Conservation (phyloP, 495 filamentous ascomycete genomes). For the Penicillium alfredii region DNA sequence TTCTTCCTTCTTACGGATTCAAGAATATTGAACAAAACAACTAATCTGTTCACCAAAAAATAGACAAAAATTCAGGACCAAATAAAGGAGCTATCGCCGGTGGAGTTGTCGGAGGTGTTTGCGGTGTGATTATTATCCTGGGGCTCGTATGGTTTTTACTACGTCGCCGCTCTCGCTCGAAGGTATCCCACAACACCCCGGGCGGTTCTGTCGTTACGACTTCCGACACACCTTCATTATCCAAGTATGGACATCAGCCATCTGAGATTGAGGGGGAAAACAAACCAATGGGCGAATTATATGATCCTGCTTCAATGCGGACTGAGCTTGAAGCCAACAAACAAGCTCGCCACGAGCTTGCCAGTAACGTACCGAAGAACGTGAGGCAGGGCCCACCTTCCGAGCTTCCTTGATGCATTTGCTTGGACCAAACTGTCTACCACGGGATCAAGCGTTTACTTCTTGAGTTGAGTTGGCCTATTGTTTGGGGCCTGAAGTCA, state of each 20-base stretch:
- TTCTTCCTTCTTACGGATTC: too few species aligned
- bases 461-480: too few species aligned
- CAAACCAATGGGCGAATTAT: not conserved
- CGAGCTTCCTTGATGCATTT: conserved; percentile 1
- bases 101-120: conserved; percentile 1
- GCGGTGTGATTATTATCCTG: not conserved
- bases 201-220: not conserved
- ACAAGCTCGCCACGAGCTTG: not conserved
- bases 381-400: not conserved
- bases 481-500: too few species aligned
- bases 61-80: too few species aligned
- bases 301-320: not conserved
- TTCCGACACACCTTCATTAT: not conserved
- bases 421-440: too few species aligned
- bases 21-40: too few species aligned
- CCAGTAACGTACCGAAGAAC: not conserved
- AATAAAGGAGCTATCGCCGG: conserved; percentile 1
- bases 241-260: not conserved
- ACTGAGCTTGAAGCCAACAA: not conserved
- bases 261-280: conserved; percentile 1
- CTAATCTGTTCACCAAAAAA: too few species aligned
- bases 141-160: not conserved
- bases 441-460: too few species aligned
- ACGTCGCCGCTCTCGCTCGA: not conserved
- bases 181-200: not conserved